phyloP scores from a whole-genome alignment of 371 early-diverging fungal species.

The Mucor sp. region DNA sequence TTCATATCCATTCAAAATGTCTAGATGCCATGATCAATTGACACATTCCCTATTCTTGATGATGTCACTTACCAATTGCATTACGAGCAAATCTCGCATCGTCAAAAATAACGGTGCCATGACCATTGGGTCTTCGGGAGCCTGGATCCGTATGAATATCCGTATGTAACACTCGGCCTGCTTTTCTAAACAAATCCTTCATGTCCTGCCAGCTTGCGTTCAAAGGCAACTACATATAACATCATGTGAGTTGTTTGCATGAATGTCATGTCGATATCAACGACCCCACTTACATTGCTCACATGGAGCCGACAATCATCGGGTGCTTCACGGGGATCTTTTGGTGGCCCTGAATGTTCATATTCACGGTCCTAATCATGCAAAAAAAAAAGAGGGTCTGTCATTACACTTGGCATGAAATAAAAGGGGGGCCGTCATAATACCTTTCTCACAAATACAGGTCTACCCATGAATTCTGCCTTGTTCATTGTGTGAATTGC shows the following conservation, averaged over 20 bases:
- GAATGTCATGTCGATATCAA: background rate
- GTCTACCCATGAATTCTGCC: conserved; percentile 74
- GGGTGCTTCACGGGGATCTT: conserved; percentile 49
- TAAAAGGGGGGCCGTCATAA: conserved; percentile 6
- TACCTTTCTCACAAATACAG: conserved; percentile 73
- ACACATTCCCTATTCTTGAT: background rate
- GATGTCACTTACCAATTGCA: conserved; percentile 59
- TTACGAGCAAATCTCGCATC: conserved; percentile 68
- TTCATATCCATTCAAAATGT: conserved; percentile 74
- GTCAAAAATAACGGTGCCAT: conserved; percentile 75
- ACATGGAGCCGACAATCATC: conserved; percentile 68
- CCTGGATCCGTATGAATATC: conserved; percentile 73
- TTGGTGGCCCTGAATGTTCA: conserved; percentile 46
- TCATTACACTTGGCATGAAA: background rate
- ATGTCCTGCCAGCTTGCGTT: conserved; percentile 82
- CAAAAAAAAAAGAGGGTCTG: background rate
- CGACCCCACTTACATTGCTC: conserved; percentile 56
- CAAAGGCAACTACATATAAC: conserved; percentile 63
- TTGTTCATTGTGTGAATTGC: conserved; percentile 79
- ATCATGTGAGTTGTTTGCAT: background rate
- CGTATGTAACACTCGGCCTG: conserved; percentile 72
- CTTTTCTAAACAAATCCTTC: conserved; percentile 80
- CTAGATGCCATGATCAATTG: conserved; percentile 22
- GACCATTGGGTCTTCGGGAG: conserved; percentile 65
- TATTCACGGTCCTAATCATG: conserved; percentile 57